Base-by-base conservation (phyloP, 2,329 filamentous ascomycete genomes). In the Claviceps sorghi region DNA sequence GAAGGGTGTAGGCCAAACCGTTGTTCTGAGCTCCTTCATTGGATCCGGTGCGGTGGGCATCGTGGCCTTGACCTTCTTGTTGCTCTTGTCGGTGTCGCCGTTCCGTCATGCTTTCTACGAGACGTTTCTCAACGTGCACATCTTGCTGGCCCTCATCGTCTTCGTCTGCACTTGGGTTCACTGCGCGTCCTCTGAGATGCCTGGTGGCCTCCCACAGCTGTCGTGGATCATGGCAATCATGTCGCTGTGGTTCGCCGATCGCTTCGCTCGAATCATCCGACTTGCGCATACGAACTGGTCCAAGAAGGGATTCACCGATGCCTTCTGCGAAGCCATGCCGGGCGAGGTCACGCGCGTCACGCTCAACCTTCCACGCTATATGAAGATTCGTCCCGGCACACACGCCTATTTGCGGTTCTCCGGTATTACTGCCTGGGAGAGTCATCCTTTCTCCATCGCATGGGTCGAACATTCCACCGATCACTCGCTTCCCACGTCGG, bases 71-170 rank as follows among this genome's bases (percentile, higher is more conserved):
- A 60, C 79, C 42, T 64, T 86, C 45, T 73, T 97, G 46, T 62
- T 86, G 51, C 61, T 95, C 50, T 72, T 84, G 30, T 84, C 88
- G 10, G 72, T 86, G 51, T 91, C 88, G 2, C 84, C 89, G 0
- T 64, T 98, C 50, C 83, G 93, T 55, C 91, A 96, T 67, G 89
- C 90, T 41, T 96, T 95, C 65, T 98, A 98, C 71, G 93, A 98
- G 71, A 94, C 88, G 1, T 98, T 98, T 71, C 77, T 97, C 60
- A 88, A 86, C 64, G 69, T 84, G 32, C 93, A 97, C 69, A 89
- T 95, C 59, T 66, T 86, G 40, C 71, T 95, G 49, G 88, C 83
- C 41, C 67, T 84, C 38, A 63, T 87, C 51, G 72, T 75, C 48
- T 78, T 96, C 49, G 73, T 79, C 53, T 83, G 82, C 61, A 82